Evolutionary conservation across 306 rosid species (phyloP).

Genomic region (Myrica gale): DNA sequence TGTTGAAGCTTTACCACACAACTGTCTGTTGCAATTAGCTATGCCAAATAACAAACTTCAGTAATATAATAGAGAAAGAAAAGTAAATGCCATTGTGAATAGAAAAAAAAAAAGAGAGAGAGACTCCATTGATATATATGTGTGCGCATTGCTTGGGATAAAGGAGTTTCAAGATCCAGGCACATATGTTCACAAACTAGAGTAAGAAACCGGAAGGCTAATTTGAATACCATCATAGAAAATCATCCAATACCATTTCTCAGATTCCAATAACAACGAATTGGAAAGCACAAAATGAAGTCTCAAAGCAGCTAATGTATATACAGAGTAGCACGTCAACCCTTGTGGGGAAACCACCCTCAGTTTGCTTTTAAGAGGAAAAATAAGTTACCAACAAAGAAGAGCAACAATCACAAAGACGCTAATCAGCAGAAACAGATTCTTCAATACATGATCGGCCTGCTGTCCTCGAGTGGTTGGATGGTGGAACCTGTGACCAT

Average conservation of each 20-base stretch:
- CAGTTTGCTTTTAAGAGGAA: neutral
- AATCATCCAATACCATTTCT: conserved; percentile 21
- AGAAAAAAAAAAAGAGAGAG: too few species aligned
- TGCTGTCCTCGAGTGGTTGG: conserved; percentile 51
- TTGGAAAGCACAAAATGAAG: conserved; percentile 11
- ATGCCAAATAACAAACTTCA: neutral
- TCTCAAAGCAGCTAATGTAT: conserved; percentile 39
- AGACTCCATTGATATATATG: neutral
- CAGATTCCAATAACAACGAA: conserved; percentile 27
- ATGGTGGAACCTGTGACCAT: conserved; percentile 50
- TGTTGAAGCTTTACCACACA: neutral
- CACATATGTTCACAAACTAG: neutral
- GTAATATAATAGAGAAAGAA: neutral
- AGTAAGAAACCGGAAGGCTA: neutral
- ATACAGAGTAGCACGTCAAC: conserved; percentile 31
- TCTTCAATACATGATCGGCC: conserved; percentile 77
- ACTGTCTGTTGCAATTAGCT: neutral
- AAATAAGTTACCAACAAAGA: conserved; percentile 50
- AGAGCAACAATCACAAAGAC: conserved; percentile 65
- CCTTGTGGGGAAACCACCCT: conserved; percentile 5
- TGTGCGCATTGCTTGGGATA: neutral
- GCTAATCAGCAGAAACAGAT: conserved; percentile 69
- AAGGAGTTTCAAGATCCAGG: neutral
- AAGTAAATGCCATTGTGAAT: neutral
- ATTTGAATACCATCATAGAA: conserved; percentile 11